Evolutionary conservation across 2,329 filamentous ascomycete genomes (phyloP).

Genomic region (Scortechinia acanthostroma): DNA sequence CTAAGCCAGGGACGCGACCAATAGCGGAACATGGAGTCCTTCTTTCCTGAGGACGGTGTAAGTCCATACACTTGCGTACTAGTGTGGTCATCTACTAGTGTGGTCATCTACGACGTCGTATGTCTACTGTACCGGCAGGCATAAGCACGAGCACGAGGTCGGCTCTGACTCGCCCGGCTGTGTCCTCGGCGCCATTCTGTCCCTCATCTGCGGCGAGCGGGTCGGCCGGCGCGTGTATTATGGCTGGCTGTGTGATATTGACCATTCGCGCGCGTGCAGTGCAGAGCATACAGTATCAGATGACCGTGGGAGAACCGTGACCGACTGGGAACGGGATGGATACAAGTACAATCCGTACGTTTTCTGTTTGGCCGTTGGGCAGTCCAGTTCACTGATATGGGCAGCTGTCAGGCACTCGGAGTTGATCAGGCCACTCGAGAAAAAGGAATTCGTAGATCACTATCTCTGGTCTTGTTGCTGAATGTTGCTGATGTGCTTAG

Average conservation of each 20-base stretch:
- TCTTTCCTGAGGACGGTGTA: conserved; percentile 22
- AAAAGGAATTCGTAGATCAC: conserved; percentile 10
- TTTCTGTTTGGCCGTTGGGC: too few species aligned
- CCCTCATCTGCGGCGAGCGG: conserved; percentile 20
- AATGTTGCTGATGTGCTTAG: not conserved
- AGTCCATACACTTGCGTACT: conserved; percentile 4
- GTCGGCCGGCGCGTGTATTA: conserved; percentile 23
- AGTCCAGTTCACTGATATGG: too few species aligned
- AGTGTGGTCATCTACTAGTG: conserved; percentile 6
- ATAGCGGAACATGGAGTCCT: conserved; percentile 16
- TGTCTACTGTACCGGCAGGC: too few species aligned
- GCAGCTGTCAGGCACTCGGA: conserved; percentile 17
- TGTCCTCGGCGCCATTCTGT: conserved; percentile 20
- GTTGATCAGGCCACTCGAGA: conserved; percentile 16
- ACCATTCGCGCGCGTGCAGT: conserved; percentile 23
- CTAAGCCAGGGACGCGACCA: too few species aligned
- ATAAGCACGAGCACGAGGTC: too few species aligned
- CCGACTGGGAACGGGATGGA: conserved; percentile 26
- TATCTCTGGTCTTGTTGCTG: not conserved
- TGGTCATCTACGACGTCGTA: conserved; percentile 20
- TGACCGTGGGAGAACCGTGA: conserved; percentile 25
- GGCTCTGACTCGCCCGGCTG: conserved; percentile 17
- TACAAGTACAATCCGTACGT: conserved; percentile 21
- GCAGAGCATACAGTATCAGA: conserved; percentile 19
- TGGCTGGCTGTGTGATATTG: conserved; percentile 19